Evolutionary conservation across 192 early-diverging fungal species (phyloP).

Genomic region (Umbelopsis sp.): DNA sequence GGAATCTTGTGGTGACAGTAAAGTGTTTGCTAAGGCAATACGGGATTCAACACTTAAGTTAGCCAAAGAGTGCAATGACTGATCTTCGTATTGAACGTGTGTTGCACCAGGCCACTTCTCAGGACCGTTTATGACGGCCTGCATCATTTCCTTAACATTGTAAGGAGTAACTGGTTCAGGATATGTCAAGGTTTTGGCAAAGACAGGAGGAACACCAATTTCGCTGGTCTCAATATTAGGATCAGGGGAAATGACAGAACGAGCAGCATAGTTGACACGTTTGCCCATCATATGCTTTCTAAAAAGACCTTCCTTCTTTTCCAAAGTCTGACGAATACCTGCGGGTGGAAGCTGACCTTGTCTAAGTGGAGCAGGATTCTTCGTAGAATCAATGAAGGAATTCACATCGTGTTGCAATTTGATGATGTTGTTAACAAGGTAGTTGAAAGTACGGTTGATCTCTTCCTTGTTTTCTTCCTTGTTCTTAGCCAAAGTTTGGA

Average conservation of each 20-base stretch:
- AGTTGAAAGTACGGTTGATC: slow-evolving; percentile 22
- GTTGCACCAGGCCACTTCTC: slow-evolving; percentile 95
- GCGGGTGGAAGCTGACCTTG: slow-evolving; percentile 74
- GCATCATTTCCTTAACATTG: slow-evolving; percentile 89
- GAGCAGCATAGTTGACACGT: slow-evolving; percentile 98
- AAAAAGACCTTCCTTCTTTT: slow-evolving; percentile 99
- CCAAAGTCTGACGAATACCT: slow-evolving; percentile 93
- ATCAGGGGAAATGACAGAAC: slow-evolving; percentile 97
- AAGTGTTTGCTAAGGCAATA: slow-evolving; percentile 93
- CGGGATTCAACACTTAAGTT: slow-evolving; percentile 83
- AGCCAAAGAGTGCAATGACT: slow-evolving; percentile 79
- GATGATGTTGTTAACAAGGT: slow-evolving; percentile 51
- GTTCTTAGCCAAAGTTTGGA: slow-evolving; percentile 26
- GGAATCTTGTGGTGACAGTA: slow-evolving; percentile 74
- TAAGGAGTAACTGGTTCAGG: slow-evolving; percentile 97
- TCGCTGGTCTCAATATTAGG: slow-evolving; percentile 97
- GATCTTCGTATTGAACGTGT: slow-evolving; percentile 94
- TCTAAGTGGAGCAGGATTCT: slow-evolving; percentile 67
- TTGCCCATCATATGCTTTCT: slow-evolving; percentile 99
- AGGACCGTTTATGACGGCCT: slow-evolving; percentile 95
- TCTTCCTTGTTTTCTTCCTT: slow-evolving; percentile 25
- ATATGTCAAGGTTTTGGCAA: slow-evolving; percentile 94
- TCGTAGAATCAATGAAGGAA: slow-evolving; percentile 90
- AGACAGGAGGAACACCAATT: slow-evolving; percentile 96
- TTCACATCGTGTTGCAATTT: slow-evolving; percentile 89